These are phyloP conservation scores for Toxoplasma gondii DNA, from an alignment of 169 alveolate species.

Conservation along the genomic window DNA sequence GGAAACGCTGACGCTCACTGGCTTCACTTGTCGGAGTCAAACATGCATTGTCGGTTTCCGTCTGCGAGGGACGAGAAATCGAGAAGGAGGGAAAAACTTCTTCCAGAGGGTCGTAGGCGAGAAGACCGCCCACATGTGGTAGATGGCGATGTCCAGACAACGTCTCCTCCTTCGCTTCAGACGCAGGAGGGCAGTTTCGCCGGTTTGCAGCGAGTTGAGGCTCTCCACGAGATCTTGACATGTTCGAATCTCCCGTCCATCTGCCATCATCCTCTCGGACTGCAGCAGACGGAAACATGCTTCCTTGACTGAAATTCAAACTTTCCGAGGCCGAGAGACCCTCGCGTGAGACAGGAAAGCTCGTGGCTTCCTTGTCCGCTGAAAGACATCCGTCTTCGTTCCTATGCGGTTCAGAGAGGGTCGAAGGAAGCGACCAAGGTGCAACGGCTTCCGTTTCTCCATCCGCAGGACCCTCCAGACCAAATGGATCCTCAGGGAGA, in stretches of 20 bases:
- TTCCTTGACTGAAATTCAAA: no score
- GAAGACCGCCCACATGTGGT: neutral
- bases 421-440: neutral
- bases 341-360: no score
- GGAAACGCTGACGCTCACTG: neutral
- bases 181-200: neutral
- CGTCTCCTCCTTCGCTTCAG: no score
- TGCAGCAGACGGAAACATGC: no score
- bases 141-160: neutral
- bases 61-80: neutral
- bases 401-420: neutral
- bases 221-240: no score
- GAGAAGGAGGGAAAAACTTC: neutral
- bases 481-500: neutral
- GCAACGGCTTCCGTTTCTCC: neutral
- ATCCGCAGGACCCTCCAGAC: neutral
- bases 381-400: no score
- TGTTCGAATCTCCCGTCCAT: neutral
- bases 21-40: neutral
- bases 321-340: no score
- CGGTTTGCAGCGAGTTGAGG: no score
- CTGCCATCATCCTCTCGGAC: neutral
- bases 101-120: constrained; percentile 12
- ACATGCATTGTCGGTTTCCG: neutral
- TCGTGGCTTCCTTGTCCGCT: no score